These are phyloP conservation scores for Beauveria medogensis DNA, from an alignment of 2,329 filamentous ascomycete genomes.

Conservation along the genomic window DNA sequence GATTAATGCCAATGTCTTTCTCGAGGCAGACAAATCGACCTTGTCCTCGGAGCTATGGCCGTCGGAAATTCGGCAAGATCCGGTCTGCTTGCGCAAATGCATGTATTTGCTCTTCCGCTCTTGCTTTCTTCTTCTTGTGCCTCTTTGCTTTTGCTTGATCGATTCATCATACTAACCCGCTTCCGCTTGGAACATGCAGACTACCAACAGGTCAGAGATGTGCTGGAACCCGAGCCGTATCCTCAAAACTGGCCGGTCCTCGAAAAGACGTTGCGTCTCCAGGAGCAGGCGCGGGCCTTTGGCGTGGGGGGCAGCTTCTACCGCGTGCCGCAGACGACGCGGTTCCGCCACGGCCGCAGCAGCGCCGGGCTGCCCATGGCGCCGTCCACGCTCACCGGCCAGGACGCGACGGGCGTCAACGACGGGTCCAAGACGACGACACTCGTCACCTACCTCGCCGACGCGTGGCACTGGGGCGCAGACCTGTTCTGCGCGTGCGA, in stretches of 20 bases:
- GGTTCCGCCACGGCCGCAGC: conserved; percentile 53
- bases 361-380: conserved; percentile 57
- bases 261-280: conserved; percentile 48
- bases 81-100: conserved; percentile 38
- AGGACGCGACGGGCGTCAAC: conserved; percentile 57
- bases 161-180: background rate
- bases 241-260: conserved; percentile 49
- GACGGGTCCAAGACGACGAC: conserved; percentile 62
- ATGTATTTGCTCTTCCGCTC: conserved; percentile 19
- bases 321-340: conserved; percentile 52
- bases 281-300: conserved; percentile 46
- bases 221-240: conserved; percentile 52
- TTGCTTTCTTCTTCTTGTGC: background rate
- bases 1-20: conserved; percentile 60
- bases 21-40: conserved; percentile 34
- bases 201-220: conserved; percentile 45
- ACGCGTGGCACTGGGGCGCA: conserved; percentile 65
- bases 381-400: conserved; percentile 50
- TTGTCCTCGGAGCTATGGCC: conserved; percentile 1
- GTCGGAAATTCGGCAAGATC: conserved; percentile 16
- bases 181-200: conserved; percentile 28
- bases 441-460: conserved; percentile 57
- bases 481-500: conserved; percentile 65
- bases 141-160: background rate
- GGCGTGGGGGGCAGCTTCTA: conserved; percentile 45